Percentiles rank a stretch among this genome's conserved stretches.
These are phyloP conservation scores for Solanum lignicaule DNA, from an alignment of 257 asterid genomes.

Conservation along the genomic window DNA sequence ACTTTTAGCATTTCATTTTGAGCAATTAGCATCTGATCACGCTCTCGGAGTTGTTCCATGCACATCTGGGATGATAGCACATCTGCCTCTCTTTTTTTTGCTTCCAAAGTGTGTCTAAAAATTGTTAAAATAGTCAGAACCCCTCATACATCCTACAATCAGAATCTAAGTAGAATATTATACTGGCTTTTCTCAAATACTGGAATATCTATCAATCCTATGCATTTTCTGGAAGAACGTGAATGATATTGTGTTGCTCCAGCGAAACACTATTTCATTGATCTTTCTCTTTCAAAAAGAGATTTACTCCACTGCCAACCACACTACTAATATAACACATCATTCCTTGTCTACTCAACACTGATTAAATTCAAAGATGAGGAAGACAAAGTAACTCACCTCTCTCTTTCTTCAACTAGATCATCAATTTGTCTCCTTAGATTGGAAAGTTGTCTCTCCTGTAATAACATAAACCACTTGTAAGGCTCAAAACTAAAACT, in stretches of 20 bases:
- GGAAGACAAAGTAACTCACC: slow-evolving; percentile 26
- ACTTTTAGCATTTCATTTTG: slow-evolving; percentile 85
- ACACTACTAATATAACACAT: neutral
- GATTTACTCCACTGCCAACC: neutral
- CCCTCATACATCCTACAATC: neutral
- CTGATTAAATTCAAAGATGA: neutral
- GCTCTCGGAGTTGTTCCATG: slow-evolving; percentile 59
- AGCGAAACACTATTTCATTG: neutral
- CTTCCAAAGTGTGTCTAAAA: slow-evolving; percentile 49
- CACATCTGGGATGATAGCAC: slow-evolving; percentile 36
- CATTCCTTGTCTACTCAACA: neutral
- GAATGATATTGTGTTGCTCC: neutral
- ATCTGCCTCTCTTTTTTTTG: slow-evolving; percentile 42
- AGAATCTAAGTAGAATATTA: neutral
- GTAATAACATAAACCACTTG: slow-evolving; percentile 7
- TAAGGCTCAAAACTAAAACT: slow-evolving; percentile 3
- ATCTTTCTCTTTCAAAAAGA: neutral
- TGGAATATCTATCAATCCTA: neutral
- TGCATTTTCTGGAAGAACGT: neutral
- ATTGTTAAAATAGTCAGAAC: slow-evolving; percentile 2
- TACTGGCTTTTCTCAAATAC: neutral
- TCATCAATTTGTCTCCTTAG: slow-evolving; percentile 47
- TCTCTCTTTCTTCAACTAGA: slow-evolving; percentile 58
- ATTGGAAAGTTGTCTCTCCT: slow-evolving; percentile 57
- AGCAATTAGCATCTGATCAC: slow-evolving; percentile 60